Conservation (phyloP, 192 early-diverging fungal species). For the Coemansia sp. region DNA sequence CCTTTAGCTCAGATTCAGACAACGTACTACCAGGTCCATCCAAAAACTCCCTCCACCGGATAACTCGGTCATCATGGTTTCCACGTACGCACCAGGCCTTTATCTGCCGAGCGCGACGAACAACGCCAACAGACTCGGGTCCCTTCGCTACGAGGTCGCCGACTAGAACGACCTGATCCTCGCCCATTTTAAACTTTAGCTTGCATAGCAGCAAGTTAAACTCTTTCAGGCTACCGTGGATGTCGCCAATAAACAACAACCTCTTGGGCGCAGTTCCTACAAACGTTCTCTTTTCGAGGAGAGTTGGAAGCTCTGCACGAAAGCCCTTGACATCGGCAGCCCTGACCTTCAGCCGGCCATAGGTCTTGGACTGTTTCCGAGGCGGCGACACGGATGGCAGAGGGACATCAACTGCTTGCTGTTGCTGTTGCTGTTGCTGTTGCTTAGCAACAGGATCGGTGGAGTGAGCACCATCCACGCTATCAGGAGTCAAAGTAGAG, state of each 20-base stretch:
- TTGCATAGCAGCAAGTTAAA: constrained; percentile 56
- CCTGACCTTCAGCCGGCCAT: constrained; percentile 3
- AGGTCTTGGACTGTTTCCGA: neutral
- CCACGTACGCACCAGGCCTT: constrained; percentile 62
- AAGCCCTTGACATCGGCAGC: constrained; percentile 13
- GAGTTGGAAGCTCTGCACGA: constrained; percentile 16
- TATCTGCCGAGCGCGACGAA: constrained; percentile 53
- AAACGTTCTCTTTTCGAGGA: constrained; percentile 10
- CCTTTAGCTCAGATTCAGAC: constrained; percentile 7
- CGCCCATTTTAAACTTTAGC: constrained; percentile 29
- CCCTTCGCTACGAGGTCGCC: constrained; percentile 72
- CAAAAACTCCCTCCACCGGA: constrained; percentile 60
- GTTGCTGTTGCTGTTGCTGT: neutral
- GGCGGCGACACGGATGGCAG: neutral
- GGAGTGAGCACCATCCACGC: neutral
- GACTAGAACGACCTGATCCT: constrained; percentile 63
- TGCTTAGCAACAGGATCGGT: neutral
- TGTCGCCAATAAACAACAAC: constrained; percentile 69
- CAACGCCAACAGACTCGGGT: constrained; percentile 58
- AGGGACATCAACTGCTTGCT: neutral
- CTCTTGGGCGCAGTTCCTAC: constrained; percentile 18
- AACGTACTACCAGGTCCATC: constrained; percentile 29
- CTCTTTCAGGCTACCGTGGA: constrained; percentile 64
- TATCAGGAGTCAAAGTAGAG: neutral
- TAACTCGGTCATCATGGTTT: constrained; percentile 73